Evolutionary conservation across 129 eudicot genomes (phyloP), one percentile per base, ranked within the genome.

Genomic region (Oenanthe sinensis): DNA sequence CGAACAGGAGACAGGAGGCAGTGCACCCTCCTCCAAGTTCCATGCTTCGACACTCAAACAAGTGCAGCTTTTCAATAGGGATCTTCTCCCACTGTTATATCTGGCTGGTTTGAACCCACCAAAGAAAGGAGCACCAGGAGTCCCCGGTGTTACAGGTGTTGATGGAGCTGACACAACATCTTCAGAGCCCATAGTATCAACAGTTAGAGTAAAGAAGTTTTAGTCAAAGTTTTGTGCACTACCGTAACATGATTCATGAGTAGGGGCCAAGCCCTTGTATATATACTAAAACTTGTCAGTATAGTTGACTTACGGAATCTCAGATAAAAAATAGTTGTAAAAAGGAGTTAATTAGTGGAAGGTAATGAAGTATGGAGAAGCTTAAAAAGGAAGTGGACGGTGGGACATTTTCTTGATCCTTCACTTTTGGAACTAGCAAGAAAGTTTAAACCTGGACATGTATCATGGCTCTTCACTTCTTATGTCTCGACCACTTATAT

Each of bases 41-140:
- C 89, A 79, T 55, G 97, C 79, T 80, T 95, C 96, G 47, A 88
- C 91, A 47, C 85, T 87, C 54, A 90, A 88, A 89, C 98, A 95
- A 55, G 85, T 91, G 89, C 88, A 88, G 88, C 88, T 89, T 72
- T 77, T 81, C 20, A 91, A 90, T 40, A 90, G 90, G 33, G 98
- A 95, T 75, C 83, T 84, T 85, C 68, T 83, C 63, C 75, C 77
- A 37, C 81, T 70, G 43, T 79, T 74, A 68, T 75, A 85, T 72
- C 85, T 84, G 11, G 84, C 89, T 50, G 86, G 88, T 80, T 85
- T 84, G 86, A 90, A 88, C 73, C 89, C 91, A 65, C 92, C 85
- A 79, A 90, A 90, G 76, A 95, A 90, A 62, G 97, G 97, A 75
- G 94, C 96, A 80, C 98, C 93, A 1, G 96, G 97, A 40, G 98